Evolutionary conservation across 129 eudicot genomes (phyloP).

Genomic region (Helichrysum umbraculigerum): DNA sequence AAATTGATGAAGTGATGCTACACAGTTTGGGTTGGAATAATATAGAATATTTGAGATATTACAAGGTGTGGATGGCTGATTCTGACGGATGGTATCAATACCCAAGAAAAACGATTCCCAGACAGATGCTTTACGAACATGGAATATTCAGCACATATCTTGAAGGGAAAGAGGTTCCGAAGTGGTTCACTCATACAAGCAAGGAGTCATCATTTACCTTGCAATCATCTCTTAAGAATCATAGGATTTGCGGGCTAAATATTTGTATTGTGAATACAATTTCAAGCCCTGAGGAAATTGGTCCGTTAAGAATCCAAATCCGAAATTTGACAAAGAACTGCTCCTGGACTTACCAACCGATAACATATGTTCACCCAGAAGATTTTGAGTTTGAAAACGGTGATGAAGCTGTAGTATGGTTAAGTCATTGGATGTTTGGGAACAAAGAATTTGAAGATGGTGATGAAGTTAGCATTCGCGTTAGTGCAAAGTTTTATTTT

Average conservation of each 20-base stretch:
- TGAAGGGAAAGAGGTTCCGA: slow-evolving; percentile 11
- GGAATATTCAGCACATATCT: slow-evolving; percentile 17
- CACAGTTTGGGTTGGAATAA: slow-evolving; percentile 10
- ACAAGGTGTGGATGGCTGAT: not conserved
- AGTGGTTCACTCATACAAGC: slow-evolving; percentile 4
- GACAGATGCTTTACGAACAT: not conserved
- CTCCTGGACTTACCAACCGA: not conserved
- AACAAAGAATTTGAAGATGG: slow-evolving; percentile 13
- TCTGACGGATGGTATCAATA: not conserved
- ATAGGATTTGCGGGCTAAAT: slow-evolving; percentile 19
- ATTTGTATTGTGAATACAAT: not conserved
- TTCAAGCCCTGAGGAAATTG: not conserved
- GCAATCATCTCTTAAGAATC: not conserved
- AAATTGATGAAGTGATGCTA: slow-evolving; percentile 4
- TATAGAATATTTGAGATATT: not conserved
- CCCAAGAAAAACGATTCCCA: not conserved
- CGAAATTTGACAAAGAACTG: not conserved
- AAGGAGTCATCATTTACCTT: not conserved
- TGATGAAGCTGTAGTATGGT: not conserved
- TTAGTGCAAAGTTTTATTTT: not conserved
- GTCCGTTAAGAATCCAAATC: not conserved
- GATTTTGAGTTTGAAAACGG: not conserved
- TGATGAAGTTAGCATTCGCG: not conserved
- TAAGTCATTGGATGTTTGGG: slow-evolving; percentile 7
- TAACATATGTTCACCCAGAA: not conserved